These are phyloP conservation scores for Aspergillus viridinutans DNA, from an alignment of 2,329 filamentous ascomycete genomes.

Conservation along the genomic window DNA sequence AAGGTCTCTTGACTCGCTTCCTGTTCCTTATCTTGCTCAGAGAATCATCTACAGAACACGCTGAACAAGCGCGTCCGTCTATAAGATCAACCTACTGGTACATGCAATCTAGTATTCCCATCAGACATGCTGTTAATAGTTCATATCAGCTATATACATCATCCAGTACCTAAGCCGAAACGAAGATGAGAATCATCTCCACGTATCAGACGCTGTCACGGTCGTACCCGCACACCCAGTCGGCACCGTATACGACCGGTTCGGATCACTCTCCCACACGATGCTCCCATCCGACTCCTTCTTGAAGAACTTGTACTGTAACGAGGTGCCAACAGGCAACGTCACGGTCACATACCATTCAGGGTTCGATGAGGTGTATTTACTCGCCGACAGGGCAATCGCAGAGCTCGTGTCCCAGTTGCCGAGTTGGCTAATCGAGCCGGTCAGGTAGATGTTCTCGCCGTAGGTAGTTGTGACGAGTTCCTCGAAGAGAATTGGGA, in stretches of 20 bases:
- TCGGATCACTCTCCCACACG: slow-evolving; percentile 61
- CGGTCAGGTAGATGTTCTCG: slow-evolving; percentile 62
- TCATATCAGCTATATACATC: not conserved
- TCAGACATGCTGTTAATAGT: not conserved
- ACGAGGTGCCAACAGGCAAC: slow-evolving; percentile 51
- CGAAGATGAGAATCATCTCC: slow-evolving; percentile 23
- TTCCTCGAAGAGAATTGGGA: slow-evolving; percentile 62
- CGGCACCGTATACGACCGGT: slow-evolving; percentile 40
- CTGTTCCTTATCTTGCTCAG: no score
- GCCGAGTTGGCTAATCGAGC: slow-evolving; percentile 57
- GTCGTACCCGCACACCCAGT: slow-evolving; percentile 30
- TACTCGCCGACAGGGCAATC: slow-evolving; percentile 53
- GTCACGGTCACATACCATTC: slow-evolving; percentile 58
- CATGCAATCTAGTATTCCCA: no score
- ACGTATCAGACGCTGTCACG: slow-evolving; percentile 35
- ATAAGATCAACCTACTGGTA: no score
- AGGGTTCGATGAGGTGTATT: slow-evolving; percentile 57
- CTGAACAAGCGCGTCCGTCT: no score
- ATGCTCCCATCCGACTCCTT: slow-evolving; percentile 49
- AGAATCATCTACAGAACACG: no score
- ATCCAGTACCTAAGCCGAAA: no score
- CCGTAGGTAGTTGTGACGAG: slow-evolving; percentile 56
- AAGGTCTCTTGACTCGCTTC: no score
- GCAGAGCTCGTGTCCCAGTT: slow-evolving; percentile 57
- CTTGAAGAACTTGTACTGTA: slow-evolving; percentile 68